Percentiles rank a stretch among this genome's conserved stretches.
Conservation (phyloP, 2,329 filamentous ascomycete species). For the Monosporascus ibericus region DNA sequence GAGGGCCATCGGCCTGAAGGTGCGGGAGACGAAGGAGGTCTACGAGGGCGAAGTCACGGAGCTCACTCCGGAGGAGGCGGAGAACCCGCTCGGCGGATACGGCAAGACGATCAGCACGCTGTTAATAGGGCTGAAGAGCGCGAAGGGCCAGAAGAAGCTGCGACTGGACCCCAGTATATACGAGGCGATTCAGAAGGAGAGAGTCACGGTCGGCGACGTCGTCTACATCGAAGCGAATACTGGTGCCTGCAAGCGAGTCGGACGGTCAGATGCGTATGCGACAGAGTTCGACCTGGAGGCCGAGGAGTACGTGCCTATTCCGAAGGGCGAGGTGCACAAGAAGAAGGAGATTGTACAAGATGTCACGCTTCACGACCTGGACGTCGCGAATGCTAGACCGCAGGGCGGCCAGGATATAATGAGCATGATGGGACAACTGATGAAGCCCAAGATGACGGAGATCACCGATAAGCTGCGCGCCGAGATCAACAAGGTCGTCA, state of each 20-base stretch:
- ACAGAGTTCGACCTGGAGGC: slow-evolving; percentile 98
- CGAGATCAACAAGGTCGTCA: slow-evolving; percentile 99
- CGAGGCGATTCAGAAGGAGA: slow-evolving; percentile 97
- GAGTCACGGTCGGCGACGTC: slow-evolving; percentile 91
- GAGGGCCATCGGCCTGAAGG: slow-evolving; percentile 89
- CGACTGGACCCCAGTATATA: slow-evolving; percentile 96
- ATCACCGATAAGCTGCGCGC: slow-evolving; percentile 94
- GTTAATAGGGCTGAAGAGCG: slow-evolving; percentile 89
- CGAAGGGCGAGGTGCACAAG: slow-evolving; percentile 98
- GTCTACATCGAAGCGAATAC: slow-evolving; percentile 99
- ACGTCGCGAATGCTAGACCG: slow-evolving; percentile 89
- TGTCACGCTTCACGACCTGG: slow-evolving; percentile 92
- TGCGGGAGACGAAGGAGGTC: slow-evolving; percentile 97
- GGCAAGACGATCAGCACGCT: slow-evolving; percentile 96
- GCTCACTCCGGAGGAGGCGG: slow-evolving; percentile 93
- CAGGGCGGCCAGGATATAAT: slow-evolving; percentile 98
- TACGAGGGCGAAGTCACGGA: slow-evolving; percentile 99
- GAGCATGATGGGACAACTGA: slow-evolving; percentile 99
- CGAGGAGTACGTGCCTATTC: slow-evolving; percentile 97
- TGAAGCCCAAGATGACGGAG: slow-evolving; percentile 99
- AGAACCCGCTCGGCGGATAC: slow-evolving; percentile 94
- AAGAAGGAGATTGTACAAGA: slow-evolving; percentile 99
- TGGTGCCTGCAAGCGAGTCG: slow-evolving; percentile 93
- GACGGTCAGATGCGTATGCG: slow-evolving; percentile 91
- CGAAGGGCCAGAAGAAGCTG: slow-evolving; percentile 95